phyloP scores from a whole-genome alignment of 1,284 basidiomycete genomes.

The Moesziomyces aphidis region DNA sequence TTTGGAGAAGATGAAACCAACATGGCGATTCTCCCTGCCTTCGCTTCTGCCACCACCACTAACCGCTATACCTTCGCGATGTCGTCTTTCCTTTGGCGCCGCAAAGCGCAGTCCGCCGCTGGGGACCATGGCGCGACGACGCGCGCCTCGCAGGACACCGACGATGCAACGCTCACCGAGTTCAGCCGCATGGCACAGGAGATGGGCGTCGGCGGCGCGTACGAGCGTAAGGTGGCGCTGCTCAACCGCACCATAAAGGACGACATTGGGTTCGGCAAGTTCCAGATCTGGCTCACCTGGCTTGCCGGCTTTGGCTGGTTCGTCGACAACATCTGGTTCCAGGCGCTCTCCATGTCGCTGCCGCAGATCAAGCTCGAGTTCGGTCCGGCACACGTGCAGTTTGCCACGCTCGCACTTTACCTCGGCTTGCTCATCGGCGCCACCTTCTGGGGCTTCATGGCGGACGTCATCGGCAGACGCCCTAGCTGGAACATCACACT shows the following conservation, averaged over 20 bases:
- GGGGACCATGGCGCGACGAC: neutral
- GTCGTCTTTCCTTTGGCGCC: conserved; percentile 2
- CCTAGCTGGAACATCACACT: conserved; percentile 76
- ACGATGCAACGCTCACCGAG: conserved; percentile 34
- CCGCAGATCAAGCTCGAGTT: conserved; percentile 61
- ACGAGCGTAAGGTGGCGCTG: conserved; percentile 60
- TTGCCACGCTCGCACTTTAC: conserved; percentile 72
- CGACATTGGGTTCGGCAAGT: conserved; percentile 74
- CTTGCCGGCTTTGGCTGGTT: conserved; percentile 74
- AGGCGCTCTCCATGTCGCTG: conserved; percentile 57
- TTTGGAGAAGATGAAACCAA: too few species aligned
- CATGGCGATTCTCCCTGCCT: neutral
- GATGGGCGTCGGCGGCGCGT: conserved; percentile 52
- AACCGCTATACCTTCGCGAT: neutral
- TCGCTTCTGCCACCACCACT: neutral
- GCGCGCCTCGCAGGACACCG: conserved; percentile 25
- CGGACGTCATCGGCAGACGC: conserved; percentile 70
- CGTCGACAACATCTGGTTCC: conserved; percentile 69
- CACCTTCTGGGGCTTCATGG: conserved; percentile 71
- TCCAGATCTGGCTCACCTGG: conserved; percentile 74
- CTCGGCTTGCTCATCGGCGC: conserved; percentile 75
- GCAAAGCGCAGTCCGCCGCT: conserved; percentile 4
- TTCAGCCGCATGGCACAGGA: conserved; percentile 54
- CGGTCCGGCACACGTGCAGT: conserved; percentile 48
- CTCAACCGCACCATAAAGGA: conserved; percentile 60